Evolutionary conservation across 164 flowering plant species (phyloP).

Genomic region (Stephania cephalantha): DNA sequence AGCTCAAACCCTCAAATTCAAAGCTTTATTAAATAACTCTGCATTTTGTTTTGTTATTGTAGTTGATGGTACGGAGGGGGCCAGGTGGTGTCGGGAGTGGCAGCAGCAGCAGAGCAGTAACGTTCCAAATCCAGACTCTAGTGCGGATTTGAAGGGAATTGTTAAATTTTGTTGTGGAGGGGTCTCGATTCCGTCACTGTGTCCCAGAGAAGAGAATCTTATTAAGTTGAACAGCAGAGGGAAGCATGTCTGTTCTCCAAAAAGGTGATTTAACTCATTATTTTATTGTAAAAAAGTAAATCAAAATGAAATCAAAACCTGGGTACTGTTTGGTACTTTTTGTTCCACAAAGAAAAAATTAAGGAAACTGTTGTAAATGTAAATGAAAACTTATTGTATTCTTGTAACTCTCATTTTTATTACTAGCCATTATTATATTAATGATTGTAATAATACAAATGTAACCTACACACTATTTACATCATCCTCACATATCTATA

Average conservation of each 20-base stretch:
- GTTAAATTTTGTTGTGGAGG: conserved; percentile 4
- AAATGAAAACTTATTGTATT: too few relatives aligned
- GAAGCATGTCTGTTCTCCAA: not conserved
- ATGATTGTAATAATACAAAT: too few relatives aligned
- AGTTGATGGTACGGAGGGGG: not conserved
- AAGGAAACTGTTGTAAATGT: too few relatives aligned
- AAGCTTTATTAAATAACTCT: not conserved
- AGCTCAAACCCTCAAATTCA: not conserved
- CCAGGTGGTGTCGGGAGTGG: not conserved
- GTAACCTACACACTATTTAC: too few relatives aligned
- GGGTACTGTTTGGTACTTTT: too few relatives aligned
- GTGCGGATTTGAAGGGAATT: conserved; percentile 11
- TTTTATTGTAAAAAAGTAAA: too few relatives aligned
- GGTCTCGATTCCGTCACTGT: conserved; percentile 16
- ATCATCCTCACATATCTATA: too few relatives aligned
- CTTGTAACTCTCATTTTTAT: too few relatives aligned
- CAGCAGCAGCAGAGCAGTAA: not conserved
- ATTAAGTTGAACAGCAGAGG: not conserved
- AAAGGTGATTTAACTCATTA: too few relatives aligned
- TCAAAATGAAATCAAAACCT: too few relatives aligned
- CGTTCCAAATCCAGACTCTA: not conserved
- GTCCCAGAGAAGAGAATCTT: conserved; percentile 2
- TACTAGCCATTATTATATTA: too few relatives aligned
- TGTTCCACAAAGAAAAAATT: too few relatives aligned
- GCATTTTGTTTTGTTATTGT: not conserved